Conservation (phyloP, 192 early-diverging fungal species). For the Podila verticillata region DNA sequence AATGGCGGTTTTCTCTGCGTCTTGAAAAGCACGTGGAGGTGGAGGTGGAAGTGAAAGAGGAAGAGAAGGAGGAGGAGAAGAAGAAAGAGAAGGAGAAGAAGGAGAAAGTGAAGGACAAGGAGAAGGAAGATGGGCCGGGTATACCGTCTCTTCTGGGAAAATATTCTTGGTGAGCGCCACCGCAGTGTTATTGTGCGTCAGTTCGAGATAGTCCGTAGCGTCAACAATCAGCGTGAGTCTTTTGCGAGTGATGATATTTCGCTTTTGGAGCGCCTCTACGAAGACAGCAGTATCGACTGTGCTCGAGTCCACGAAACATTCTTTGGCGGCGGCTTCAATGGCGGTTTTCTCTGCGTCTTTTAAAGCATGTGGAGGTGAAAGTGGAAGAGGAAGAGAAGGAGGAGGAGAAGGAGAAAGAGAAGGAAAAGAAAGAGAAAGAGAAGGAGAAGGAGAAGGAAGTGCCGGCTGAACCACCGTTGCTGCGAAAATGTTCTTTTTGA, state of each 20-base stretch:
- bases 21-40: not conserved
- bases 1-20: too few species aligned
- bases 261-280: not conserved
- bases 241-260: slow-evolving; percentile 7
- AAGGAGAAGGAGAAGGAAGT: too few species aligned
- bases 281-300: not conserved
- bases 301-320: not conserved
- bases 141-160: not conserved
- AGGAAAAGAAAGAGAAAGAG: too few species aligned
- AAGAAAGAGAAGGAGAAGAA: too few species aligned
- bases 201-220: not conserved
- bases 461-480: not conserved
- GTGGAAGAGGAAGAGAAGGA: not conserved
- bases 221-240: not conserved
- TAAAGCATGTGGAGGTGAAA: not conserved
- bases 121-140: too few species aligned
- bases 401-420: too few species aligned
- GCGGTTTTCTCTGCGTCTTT: too few species aligned
- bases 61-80: too few species aligned
- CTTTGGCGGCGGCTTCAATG: not conserved
- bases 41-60: not conserved
- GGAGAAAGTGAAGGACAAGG: too few species aligned
- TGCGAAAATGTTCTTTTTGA: not conserved
- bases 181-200: not conserved
- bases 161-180: not conserved